Base-by-base conservation (phyloP, 148 eudicot genomes). In the Nyssa sinensis region DNA sequence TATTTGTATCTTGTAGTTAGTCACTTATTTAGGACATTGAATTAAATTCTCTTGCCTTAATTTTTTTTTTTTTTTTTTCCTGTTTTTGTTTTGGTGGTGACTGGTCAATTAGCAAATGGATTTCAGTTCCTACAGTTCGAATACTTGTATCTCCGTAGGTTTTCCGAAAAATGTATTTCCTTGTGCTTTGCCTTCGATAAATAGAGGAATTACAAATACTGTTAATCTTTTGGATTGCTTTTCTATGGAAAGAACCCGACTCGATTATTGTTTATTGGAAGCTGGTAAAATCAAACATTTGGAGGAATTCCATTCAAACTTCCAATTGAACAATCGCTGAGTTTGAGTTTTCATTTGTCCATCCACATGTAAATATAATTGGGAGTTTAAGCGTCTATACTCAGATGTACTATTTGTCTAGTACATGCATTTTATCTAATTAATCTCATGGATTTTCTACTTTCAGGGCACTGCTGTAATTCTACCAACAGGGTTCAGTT, bases 391-490 rank as follows among this genome's bases (percentile, higher is more conserved):
- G 70, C 39, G 25, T 10, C 25, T 21, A 23, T 70, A 34, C 69
- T 35, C 49, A 35, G 28, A 64, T 61, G 39, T 21, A 39, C 33
- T 2, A 39, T 39, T 19, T 19, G n/a, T n/a, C n/a, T n/a, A n/a
- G n/a, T n/a, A n/a, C n/a, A n/a, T n/a, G n/a, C n/a, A 35, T 64
- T 17, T 23, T 2, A 28, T 28, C 21, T 61, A 60, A 72, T 4
- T 29, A 14, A 33, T 24, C 47, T 60, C 34, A 51, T 67, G 60
- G 59, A 44, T 23, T 17, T 30, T 57, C 59, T 49, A 62, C 27
- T 69, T 79, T 24, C 41, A 74, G 75, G 82, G 74, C 58, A 62
- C 77, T 62, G 65, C 72, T 77, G 76, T 55, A 63, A 67, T 69
- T 71, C 51, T 71, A 44, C 62, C 51, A 47, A 51, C 66, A 75